Base-by-base conservation (phyloP, 192 early-diverging fungal species). In the Geranomyces variabilis region DNA sequence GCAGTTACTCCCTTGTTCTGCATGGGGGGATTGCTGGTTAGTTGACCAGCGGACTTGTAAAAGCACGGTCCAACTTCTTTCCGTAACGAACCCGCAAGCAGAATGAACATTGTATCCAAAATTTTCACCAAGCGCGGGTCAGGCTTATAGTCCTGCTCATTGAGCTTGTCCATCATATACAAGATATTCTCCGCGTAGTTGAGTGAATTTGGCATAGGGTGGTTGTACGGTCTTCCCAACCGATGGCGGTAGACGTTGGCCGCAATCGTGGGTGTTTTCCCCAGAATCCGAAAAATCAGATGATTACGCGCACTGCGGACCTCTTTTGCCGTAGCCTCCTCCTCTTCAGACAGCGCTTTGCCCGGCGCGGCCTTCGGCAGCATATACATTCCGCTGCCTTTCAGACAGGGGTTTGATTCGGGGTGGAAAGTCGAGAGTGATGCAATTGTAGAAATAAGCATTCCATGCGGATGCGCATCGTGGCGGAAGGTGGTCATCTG, bases 381-480 rank as follows among this genome's bases (percentile, higher is more conserved):
- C 72, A 81, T 75, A 57, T 82, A 85, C 31, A 85, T 53, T 6
- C 70, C 80, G 26, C 79, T 70, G 44, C 88, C 88, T 33, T 80
- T 57, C 19, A 90, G 73, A 1, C 89, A 86, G 12, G 89, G 88
- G 71, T 89, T 90, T 7, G 89, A 89, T 43, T 90, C 87, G 21
- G 89, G 89, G 58, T 89, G 86, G 66, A 90, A 87, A 45, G 88
- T 90, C 12, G 80, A 83, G 36, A 90, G 75, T 12, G 89, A 77
- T 12, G 88, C 83, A 43, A 90, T 75, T 22, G 85, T 78, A 44
- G 79, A 64, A 47, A 90, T 86, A 22, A 90, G 82, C 81, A 89
- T 87, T 21, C 88, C 87, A 79, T 79, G 87, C 17, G 87, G 87
- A 65, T 90, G 89, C 15, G 89, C 86, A 69, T 90, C 89, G 66